These are phyloP conservation scores for Endoconidiophora polonica DNA, from an alignment of 2,329 filamentous ascomycete species.

Conservation along the genomic window DNA sequence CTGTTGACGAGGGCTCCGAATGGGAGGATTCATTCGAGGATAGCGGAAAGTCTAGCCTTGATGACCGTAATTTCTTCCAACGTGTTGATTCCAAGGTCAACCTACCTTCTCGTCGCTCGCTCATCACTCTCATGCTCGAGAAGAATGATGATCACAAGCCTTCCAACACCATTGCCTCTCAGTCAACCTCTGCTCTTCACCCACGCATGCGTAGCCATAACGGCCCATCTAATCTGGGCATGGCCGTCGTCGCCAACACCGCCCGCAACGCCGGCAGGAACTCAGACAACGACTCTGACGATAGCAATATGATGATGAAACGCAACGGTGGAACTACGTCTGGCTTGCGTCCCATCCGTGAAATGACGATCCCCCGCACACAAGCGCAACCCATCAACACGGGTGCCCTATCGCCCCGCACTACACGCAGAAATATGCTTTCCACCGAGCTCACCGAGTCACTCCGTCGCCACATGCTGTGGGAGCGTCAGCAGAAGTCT, in stretches of 20 bases:
- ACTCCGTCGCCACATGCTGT: conserved; percentile 75
- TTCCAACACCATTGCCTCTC: conserved; percentile 44
- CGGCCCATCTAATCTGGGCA: conserved; percentile 15
- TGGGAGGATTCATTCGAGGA: conserved; percentile 59
- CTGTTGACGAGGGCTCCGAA: conserved; percentile 36
- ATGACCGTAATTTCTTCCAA: conserved; percentile 68
- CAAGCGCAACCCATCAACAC: conserved; percentile 55
- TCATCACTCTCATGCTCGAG: conserved; percentile 75
- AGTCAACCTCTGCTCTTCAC: conserved; percentile 53
- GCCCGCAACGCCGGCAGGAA: conserved; percentile 25
- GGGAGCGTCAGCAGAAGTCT: conserved; percentile 90
- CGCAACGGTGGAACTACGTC: conserved; percentile 25
- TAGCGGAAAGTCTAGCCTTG: conserved; percentile 66
- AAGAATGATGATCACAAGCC: conserved; percentile 56
- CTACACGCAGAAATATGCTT: conserved; percentile 88
- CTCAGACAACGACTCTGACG: conserved; percentile 43
- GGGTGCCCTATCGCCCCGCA: conserved; percentile 70
- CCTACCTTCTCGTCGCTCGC: conserved; percentile 67
- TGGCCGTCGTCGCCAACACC: conserved; percentile 13
- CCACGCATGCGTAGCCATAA: conserved; percentile 34
- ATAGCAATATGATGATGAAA: conserved; percentile 48
- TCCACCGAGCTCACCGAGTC: conserved; percentile 88
- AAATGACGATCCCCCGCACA: conserved; percentile 42
- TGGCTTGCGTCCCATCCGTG: conserved; percentile 37
- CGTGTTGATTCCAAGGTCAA: conserved; percentile 80